These are phyloP conservation scores for Penicillium canariense DNA, from an alignment of 495 filamentous ascomycete genomes.

Conservation along the genomic window DNA sequence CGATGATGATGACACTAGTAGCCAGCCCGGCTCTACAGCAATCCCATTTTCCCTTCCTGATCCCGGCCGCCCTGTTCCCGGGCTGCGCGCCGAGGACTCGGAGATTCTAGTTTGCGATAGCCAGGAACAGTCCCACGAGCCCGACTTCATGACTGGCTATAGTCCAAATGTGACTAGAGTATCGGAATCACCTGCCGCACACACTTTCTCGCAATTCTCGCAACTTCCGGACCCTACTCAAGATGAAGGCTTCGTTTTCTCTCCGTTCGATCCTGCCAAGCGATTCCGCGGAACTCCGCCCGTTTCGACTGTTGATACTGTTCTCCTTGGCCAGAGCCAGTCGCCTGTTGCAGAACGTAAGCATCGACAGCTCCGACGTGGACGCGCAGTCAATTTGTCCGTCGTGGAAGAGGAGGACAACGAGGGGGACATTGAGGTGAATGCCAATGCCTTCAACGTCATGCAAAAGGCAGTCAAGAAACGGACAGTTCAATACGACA, in stretches of 20 bases:
- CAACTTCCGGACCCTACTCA: constrained; percentile 77
- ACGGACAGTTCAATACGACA: constrained; percentile 60
- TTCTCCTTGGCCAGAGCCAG: constrained; percentile 53
- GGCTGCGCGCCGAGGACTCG: constrained; percentile 44
- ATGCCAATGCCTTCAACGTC: constrained; percentile 64
- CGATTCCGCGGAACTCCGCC: constrained; percentile 61
- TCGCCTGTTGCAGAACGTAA: constrained; percentile 61
- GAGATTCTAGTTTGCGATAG: constrained; percentile 65
- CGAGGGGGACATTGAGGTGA: constrained; percentile 41
- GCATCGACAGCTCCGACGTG: constrained; percentile 56
- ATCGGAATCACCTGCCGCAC: constrained; percentile 42
- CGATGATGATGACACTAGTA: constrained; percentile 50
- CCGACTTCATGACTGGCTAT: constrained; percentile 32
- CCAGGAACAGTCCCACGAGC: constrained; percentile 45
- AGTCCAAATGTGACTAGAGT: constrained; percentile 35
- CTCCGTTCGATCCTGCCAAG: constrained; percentile 53
- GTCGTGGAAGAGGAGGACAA: constrained; percentile 42
- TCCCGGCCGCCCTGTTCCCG: constrained; percentile 44
- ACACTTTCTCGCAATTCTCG: constrained; percentile 55
- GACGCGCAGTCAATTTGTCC: constrained; percentile 32
- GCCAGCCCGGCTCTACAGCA: constrained; percentile 42
- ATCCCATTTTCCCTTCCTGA: constrained; percentile 52
- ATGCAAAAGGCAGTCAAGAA: constrained; percentile 71
- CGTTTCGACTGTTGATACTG: constrained; percentile 66
- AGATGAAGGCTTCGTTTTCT: constrained; percentile 71